Evolutionary conservation across 768 basidiomycete genomes (phyloP).

Genomic region (Amanita muscaria): DNA sequence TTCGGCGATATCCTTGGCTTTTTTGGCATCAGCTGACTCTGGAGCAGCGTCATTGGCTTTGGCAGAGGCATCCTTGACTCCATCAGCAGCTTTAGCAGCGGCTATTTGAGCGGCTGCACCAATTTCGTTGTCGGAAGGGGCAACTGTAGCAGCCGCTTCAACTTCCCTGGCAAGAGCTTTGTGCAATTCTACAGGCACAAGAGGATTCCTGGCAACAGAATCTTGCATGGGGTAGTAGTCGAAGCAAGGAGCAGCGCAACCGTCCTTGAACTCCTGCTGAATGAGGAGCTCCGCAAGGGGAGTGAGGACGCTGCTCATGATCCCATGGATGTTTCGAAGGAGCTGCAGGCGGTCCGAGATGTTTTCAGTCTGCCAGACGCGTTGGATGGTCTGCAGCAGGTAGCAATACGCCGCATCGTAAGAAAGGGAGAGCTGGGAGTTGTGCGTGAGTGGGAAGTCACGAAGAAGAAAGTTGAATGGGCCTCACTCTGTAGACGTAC

Average conservation of each 20-base stretch:
- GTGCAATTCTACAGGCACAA: neutral
- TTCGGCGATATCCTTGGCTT: too few relatives aligned
- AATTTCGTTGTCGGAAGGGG: too few relatives aligned
- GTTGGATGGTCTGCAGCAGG: slow-evolving; percentile 18
- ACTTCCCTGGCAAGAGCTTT: neutral
- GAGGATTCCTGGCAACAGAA: neutral
- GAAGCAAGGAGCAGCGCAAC: slow-evolving; percentile 18
- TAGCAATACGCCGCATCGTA: slow-evolving; percentile 20
- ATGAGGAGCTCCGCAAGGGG: slow-evolving; percentile 20
- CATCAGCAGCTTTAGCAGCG: too few relatives aligned
- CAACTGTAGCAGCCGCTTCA: too few relatives aligned
- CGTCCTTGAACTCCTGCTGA: slow-evolving; percentile 14
- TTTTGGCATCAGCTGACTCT: too few relatives aligned
- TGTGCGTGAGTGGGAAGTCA: neutral
- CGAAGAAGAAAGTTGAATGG: neutral
- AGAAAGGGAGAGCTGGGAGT: slow-evolving; percentile 15
- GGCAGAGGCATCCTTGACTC: too few relatives aligned
- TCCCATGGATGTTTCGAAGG: slow-evolving; percentile 16
- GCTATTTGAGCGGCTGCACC: too few relatives aligned
- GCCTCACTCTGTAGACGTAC: slow-evolving; percentile 9
- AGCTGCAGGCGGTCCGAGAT: slow-evolving; percentile 9
- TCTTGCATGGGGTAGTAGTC: slow-evolving; percentile 16
- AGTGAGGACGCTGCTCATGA: slow-evolving; percentile 20
- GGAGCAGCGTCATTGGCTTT: too few relatives aligned
- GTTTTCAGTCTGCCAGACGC: slow-evolving; percentile 15